Evolutionary conservation across 202 grass and related monocot genomes (phyloP), one percentile per base, ranked within the genome.

Genomic region (Musa balbisiana): DNA sequence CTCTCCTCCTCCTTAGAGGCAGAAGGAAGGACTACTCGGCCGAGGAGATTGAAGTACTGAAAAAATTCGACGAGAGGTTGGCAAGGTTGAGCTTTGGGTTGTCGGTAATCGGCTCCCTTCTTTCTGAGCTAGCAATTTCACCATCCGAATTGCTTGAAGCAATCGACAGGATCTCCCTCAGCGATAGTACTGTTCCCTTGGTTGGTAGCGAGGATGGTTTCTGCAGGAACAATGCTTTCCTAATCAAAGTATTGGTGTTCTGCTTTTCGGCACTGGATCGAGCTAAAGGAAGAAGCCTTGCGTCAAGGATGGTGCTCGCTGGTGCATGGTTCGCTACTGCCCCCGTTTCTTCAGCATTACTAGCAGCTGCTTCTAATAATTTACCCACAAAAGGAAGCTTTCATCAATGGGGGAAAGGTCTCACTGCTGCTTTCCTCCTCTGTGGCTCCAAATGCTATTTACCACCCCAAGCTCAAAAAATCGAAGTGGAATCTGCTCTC

Each of bases 281-380:
- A 21, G 81, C 87, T 3, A 87, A 86, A 77, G 87, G 85, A 86
- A 88, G 91, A 67, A 85, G 80, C 49, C 87, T 99, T 66, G 83
- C 95, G 0, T 92, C 95, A 10, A 89, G 86, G 64, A 99, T 99
- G 95, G 84, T 92, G 66, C 85, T 95, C 9, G 78, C 89, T 0
- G 87, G 95, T 77, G 89, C 95, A 77, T 99, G 95, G 91, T 78
- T 99, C 64, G 91, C 91, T 87, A 83, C 95, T 59, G 82, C 89
- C 55, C 91, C 95, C n/a, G 78, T 99, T 68, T 95, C 89, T 6
- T 95, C 89, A 4, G 83, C 60, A 6, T 80, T 95, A 53, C 73
- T 99, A 76, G 85, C 91, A 76, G 89, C 95, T 49, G 90, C 89
- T 3, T 85, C 87, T 6, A 87, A 82, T 77, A 99, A 86, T 49